Conservation (phyloP, 352 stramenopile genomes). For the Elongisporangium undulatum region DNA sequence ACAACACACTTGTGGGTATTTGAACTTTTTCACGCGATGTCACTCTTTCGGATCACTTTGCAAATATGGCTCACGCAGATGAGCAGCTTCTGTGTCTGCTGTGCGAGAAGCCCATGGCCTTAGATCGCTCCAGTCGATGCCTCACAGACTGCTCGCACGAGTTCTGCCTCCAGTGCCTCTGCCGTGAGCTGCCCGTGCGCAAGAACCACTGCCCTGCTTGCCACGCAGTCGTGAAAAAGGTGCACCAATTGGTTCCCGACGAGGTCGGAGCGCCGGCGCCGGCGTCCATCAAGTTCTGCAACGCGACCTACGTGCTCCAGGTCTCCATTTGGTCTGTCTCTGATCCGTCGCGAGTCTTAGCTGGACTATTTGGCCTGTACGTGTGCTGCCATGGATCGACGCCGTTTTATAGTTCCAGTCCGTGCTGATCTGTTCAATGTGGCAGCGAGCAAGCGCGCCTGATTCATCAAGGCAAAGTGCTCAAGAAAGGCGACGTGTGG, state of each 20-base stretch:
- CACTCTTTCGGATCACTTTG: background rate
- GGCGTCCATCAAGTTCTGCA: conserved; percentile 75
- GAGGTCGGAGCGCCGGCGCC: conserved; percentile 18
- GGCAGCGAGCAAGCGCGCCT: conserved; percentile 62
- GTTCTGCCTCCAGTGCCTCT: conserved; percentile 75
- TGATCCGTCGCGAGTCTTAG: conserved; percentile 56
- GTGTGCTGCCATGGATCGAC: conserved; percentile 9
- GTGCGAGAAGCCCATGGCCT: conserved; percentile 38
- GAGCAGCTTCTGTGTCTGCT: conserved; percentile 40
- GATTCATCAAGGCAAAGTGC: conserved; percentile 74
- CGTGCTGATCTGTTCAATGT: background rate
- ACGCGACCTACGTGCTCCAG: conserved; percentile 70
- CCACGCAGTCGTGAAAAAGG: conserved; percentile 42
- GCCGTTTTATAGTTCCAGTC: background rate
- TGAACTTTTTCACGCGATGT: too few relatives aligned
- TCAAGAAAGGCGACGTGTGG: conserved; percentile 83
- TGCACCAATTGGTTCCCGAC: conserved; percentile 43
- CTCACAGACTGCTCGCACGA: conserved; percentile 80
- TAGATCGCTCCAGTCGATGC: conserved; percentile 31
- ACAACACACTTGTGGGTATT: too few relatives aligned
- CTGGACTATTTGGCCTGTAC: conserved; percentile 71
- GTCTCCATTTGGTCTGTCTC: conserved; percentile 78
- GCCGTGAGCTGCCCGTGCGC: conserved; percentile 29
- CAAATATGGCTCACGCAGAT: background rate
- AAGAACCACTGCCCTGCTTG: conserved; percentile 76